phyloP scores from a whole-genome alignment of 2,329 filamentous ascomycete genomes.

The Exserohilum turcica region DNA sequence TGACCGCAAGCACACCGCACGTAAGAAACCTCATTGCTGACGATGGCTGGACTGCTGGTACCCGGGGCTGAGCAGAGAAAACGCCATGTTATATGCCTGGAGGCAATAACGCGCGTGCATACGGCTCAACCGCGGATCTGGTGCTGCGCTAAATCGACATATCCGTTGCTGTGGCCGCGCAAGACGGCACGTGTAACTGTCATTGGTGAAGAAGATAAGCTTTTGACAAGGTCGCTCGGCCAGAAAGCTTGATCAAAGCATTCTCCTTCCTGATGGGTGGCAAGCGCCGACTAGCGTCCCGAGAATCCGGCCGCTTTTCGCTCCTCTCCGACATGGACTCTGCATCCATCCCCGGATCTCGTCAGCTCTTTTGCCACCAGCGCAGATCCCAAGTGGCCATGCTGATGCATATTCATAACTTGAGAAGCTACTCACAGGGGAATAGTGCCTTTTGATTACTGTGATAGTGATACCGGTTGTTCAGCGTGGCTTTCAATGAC shows the following conservation, averaged over 20 bases:
- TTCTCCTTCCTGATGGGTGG: slow-evolving; percentile 28
- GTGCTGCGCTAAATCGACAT: background rate
- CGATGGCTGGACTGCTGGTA: background rate
- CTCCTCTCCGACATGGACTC: slow-evolving; percentile 6
- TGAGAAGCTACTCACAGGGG: too few species aligned
- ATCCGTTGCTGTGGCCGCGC: background rate
- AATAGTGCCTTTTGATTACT: too few species aligned
- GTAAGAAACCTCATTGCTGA: slow-evolving; percentile 18
- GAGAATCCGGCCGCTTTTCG: slow-evolving; percentile 5
- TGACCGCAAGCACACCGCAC: slow-evolving; percentile 14
- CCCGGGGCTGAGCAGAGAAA: background rate
- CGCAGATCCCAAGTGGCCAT: background rate
- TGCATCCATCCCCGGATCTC: background rate
- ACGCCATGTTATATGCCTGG: slow-evolving; percentile 10
- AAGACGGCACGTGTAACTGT: slow-evolving; percentile 19
- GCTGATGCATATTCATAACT: background rate
- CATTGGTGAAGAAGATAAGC: slow-evolving; percentile 28
- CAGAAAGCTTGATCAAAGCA: slow-evolving; percentile 24
- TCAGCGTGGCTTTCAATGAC: too few species aligned
- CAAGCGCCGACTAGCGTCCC: slow-evolving; percentile 24
- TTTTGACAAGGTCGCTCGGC: slow-evolving; percentile 16
- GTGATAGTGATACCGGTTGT: too few species aligned
- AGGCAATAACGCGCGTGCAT: background rate
- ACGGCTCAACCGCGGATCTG: background rate
- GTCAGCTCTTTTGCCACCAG: background rate